phyloP scores from a whole-genome alignment of 2,329 filamentous ascomycete species.

The Beauveria asiatica region DNA sequence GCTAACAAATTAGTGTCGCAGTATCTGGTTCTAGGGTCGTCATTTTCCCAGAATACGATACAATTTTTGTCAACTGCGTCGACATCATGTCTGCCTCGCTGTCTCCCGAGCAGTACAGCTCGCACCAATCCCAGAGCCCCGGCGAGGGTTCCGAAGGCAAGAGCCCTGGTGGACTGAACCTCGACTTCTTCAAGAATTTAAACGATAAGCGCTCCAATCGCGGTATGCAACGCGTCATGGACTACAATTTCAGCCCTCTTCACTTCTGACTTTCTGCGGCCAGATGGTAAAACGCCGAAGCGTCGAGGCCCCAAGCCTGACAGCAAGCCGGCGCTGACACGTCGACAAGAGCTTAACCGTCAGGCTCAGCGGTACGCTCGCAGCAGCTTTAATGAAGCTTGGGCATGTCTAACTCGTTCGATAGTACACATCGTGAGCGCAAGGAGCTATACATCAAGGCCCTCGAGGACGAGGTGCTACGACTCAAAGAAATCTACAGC shows the following conservation, averaged over 20 bases:
- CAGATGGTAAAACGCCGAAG: conserved; percentile 80
- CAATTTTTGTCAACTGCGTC: neutral
- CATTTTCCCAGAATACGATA: neutral
- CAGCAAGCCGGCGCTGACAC: conserved; percentile 85
- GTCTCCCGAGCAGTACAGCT: conserved; percentile 31
- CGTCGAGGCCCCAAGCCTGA: conserved; percentile 91
- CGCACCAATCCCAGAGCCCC: conserved; percentile 19
- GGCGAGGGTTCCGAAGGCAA: conserved; percentile 22
- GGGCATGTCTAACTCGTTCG: neutral
- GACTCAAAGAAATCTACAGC: conserved; percentile 78
- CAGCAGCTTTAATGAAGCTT: neutral
- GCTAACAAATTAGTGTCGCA: neutral
- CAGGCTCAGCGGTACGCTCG: conserved; percentile 78
- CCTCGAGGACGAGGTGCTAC: conserved; percentile 82
- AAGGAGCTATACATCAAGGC: conserved; percentile 95
- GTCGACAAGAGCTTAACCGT: conserved; percentile 87
- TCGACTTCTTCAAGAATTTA: conserved; percentile 58
- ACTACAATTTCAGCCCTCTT: neutral
- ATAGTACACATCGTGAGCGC: conserved; percentile 87
- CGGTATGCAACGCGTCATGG: conserved; percentile 38
- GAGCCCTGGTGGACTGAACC: conserved; percentile 38
- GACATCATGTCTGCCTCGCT: conserved; percentile 25
- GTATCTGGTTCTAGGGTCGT: neutral
- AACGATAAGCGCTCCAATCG: conserved; percentile 69
- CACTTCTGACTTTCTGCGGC: neutral